Evolutionary conservation across 306 rosid species (phyloP).

Genomic region (Trichosanthes truncata): DNA sequence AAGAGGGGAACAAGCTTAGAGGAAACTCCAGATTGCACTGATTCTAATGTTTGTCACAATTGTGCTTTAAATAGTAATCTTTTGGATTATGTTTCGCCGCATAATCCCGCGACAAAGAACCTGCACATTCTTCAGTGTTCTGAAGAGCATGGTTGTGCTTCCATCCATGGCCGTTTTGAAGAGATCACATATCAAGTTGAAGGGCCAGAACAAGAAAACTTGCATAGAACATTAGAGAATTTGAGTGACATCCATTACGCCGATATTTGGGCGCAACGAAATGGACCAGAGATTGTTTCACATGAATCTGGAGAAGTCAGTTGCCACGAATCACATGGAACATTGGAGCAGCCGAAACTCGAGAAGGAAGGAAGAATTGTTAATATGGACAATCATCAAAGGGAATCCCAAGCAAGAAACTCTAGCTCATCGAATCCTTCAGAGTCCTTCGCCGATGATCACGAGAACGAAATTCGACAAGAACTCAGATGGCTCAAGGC

Average conservation of each 20-base stretch:
- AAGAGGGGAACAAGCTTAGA: constrained; percentile 26
- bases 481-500: constrained; percentile 99
- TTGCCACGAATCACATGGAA: neutral
- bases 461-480: constrained; percentile 82
- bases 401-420: constrained; percentile 23
- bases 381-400: constrained; percentile 21
- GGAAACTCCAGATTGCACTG: constrained; percentile 33
- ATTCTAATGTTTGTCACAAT: constrained; percentile 34
- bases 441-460: constrained; percentile 27
- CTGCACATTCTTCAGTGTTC: constrained; percentile 73
- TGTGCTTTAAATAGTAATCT: constrained; percentile 45
- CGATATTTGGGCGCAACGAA: constrained; percentile 79
- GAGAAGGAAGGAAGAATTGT: constrained; percentile 39
- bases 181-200: constrained; percentile 90
- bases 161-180: constrained; percentile 84
- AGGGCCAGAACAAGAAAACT: constrained; percentile 39
- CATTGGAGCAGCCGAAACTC: constrained; percentile 3
- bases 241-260: constrained; percentile 38
- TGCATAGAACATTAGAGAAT: constrained; percentile 33
- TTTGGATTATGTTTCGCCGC: constrained; percentile 44
- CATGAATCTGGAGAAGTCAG: neutral
- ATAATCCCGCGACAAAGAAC: constrained; percentile 37
- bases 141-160: constrained; percentile 48
- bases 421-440: constrained; percentile 18
- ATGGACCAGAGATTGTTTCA: constrained; percentile 18